These are phyloP conservation scores for Suillus sp. DNA, from an alignment of 768 basidiomycete species.

Conservation along the genomic window DNA sequence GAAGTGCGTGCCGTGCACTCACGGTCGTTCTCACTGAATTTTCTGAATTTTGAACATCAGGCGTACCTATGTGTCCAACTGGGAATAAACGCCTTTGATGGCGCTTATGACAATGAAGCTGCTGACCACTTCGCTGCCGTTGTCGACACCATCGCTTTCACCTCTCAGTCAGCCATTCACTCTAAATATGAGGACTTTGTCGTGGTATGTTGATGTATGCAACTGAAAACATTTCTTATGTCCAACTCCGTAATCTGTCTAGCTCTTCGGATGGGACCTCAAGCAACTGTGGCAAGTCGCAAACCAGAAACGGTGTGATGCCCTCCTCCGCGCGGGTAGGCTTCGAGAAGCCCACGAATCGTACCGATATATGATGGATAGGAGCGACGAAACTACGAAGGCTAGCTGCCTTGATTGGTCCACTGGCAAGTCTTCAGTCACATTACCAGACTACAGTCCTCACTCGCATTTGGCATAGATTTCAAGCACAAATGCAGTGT, in stretches of 20 bases:
- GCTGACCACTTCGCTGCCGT: neutral
- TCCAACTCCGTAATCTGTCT: neutral
- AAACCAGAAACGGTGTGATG: neutral
- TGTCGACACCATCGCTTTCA: neutral
- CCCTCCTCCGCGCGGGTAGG: neutral
- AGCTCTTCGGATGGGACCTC: slow-evolving; percentile 1
- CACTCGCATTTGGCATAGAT: neutral
- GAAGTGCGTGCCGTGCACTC: neutral
- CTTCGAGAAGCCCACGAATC: neutral
- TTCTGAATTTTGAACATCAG: neutral
- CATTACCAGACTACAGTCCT: neutral
- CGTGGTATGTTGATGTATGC: neutral
- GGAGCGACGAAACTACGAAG: neutral
- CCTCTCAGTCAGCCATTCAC: neutral
- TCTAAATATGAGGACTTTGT: neutral
- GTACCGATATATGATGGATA: neutral
- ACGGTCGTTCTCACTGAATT: neutral
- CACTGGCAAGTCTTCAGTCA: neutral
- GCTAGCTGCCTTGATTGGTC: neutral
- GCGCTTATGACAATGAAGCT: neutral
- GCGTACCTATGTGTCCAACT: neutral
- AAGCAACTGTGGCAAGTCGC: neutral
- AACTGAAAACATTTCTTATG: neutral
- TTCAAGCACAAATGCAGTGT: neutral
- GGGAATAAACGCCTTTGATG: neutral